These are phyloP conservation scores for Syzygium syzygioides DNA, from an alignment of 441 rosid species.

Conservation along the genomic window DNA sequence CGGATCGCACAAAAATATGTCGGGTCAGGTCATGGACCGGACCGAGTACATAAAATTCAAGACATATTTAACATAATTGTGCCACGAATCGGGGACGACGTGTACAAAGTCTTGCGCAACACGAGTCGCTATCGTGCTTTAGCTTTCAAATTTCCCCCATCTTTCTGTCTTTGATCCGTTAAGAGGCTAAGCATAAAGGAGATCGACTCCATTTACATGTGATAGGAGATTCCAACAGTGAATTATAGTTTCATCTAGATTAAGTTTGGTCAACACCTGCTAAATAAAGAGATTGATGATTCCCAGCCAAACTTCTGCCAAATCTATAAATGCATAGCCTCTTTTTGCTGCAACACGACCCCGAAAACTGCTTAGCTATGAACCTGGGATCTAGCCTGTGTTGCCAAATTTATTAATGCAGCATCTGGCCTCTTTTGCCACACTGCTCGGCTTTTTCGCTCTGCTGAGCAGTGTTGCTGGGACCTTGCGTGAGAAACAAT, in stretches of 20 bases:
- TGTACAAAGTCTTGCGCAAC: background rate
- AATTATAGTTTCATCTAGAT: background rate
- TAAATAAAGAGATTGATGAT: background rate
- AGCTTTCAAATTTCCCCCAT: background rate
- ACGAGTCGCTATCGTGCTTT: background rate
- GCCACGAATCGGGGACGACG: background rate
- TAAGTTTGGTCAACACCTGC: background rate
- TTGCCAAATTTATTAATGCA: background rate
- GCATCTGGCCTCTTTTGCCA: background rate
- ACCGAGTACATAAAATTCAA: too few relatives aligned
- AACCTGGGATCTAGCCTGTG: background rate
- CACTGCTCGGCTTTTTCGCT: background rate
- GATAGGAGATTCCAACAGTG: background rate
- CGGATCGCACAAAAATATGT: too few relatives aligned
- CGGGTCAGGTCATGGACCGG: too few relatives aligned
- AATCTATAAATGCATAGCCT: background rate
- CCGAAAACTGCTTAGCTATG: background rate
- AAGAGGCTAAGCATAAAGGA: background rate
- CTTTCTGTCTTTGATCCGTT: background rate
- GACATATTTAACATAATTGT: too few relatives aligned
- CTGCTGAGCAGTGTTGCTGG: background rate
- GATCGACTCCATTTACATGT: background rate
- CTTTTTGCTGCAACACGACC: background rate
- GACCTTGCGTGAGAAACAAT: background rate
- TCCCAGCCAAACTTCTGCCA: background rate